Base-by-base conservation (phyloP, 495 filamentous ascomycete species). In the Hypomontagnella submonticulosa region DNA sequence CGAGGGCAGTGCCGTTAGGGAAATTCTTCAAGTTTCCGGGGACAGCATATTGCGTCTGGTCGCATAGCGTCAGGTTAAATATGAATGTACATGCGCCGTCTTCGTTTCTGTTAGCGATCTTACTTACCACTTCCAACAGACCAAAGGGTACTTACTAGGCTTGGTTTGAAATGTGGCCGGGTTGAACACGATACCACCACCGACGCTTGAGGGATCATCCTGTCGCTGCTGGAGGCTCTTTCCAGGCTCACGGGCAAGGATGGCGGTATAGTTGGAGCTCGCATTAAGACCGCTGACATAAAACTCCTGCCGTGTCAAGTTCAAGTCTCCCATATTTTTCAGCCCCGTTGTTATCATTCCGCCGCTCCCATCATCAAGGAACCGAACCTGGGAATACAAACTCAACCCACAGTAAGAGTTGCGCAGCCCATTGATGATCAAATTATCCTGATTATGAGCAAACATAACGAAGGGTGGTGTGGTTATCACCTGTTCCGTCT, bases 1-100 rank as follows among this genome's bases (percentile, higher is more conserved):
- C 85, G 4, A 95, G 81, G 7, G 75, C 67, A 2, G 78, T 74
- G 48, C 77, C 75, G 53, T 80, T 79, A 7, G 69, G 69, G 63
- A 82, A 84, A 30, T 77, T 80, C n/a, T 70, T 77, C 3, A 88
- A 84, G 69, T 96, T 95, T 51, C 87, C 85, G 0, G 95, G 95
- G 0, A 97, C 95, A 16, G 96, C 89, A 75, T 97, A 97, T 41
- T 93, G 91, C 44, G 94, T 85, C 59, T 95, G 85, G 51, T 84
- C 82, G 79, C 95, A 99, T 75, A 97, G 93, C 3, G 82, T 75
- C 13, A 99, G 86, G 71, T 94, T 87, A 76, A 86, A 90, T 34
- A 99, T 81, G 10, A 99, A 80, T 34, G 88, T 88, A 75, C 95
- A 99, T 73, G 69, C 66, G 34, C 71, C 71, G 44, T 67, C 69